Conservation (phyloP, 1,139 yeast species). For the Yamadazyma conglobata region DNA sequence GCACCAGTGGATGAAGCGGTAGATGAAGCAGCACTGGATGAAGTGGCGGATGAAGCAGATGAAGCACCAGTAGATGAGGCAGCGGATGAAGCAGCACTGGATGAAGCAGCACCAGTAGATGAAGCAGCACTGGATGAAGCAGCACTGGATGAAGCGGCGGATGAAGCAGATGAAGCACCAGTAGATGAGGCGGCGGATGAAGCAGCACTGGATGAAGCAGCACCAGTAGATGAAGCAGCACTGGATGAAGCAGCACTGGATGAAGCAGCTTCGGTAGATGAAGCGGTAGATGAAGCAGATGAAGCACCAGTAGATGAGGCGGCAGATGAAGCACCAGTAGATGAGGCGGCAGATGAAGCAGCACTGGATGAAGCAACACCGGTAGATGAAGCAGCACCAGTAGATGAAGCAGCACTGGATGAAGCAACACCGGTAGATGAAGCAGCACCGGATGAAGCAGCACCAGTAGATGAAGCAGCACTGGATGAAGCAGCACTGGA, state of each 20-base stretch:
- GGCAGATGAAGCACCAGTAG: slow-evolving; percentile 3
- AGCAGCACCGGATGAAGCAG: slow-evolving; percentile 6
- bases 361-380: slow-evolving; percentile 8
- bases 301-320: slow-evolving; percentile 2
- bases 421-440: slow-evolving; percentile 5
- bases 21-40: slow-evolving; percentile 6
- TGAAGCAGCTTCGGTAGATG: slow-evolving; percentile 4
- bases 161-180: slow-evolving; percentile 3
- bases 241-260: slow-evolving; percentile 3
- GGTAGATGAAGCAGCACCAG: slow-evolving; percentile 1
- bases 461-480: slow-evolving; percentile 3
- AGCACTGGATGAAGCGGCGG: slow-evolving; percentile 7
- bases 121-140: slow-evolving; percentile 2
- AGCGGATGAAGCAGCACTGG: slow-evolving; percentile 7
- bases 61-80: slow-evolving; percentile 7
- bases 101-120: slow-evolving; percentile 6
- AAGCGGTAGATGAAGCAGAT: slow-evolving; percentile 5
- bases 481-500: slow-evolving; percentile 2
- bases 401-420: slow-evolving; percentile 6
- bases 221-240: slow-evolving; percentile 1
- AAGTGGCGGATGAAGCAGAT: slow-evolving; percentile 4
- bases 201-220: slow-evolving; percentile 5
- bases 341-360: neutral
- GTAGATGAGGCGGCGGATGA: slow-evolving; percentile 10
- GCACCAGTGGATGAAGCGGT: slow-evolving; percentile 23